These are phyloP conservation scores for Anaeromyces robustus DNA, from an alignment of 192 early-diverging fungal genomes.

Conservation along the genomic window DNA sequence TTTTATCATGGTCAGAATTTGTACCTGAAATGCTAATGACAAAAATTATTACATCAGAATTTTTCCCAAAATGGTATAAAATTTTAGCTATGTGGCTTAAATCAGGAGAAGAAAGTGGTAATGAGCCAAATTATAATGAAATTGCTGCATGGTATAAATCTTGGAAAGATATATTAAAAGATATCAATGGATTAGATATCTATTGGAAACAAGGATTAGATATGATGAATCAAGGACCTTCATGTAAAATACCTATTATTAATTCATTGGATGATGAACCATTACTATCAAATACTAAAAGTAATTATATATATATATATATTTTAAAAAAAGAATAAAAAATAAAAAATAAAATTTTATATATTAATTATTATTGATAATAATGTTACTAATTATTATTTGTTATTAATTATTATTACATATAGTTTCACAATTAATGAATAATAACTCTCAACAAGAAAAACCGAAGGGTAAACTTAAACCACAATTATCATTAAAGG, in stretches of 20 bases:
- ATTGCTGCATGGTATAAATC: constrained; percentile 50
- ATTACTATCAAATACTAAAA: not conserved
- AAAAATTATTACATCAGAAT: constrained; percentile 52
- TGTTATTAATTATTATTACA: too few species aligned
- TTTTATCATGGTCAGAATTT: constrained; percentile 45
- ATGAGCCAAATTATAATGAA: constrained; percentile 33
- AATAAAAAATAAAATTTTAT: too few species aligned
- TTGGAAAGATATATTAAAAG: constrained; percentile 41
- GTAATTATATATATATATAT: not conserved
- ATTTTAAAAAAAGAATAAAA: too few species aligned
- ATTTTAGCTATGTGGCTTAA: constrained; percentile 54
- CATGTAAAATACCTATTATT: not conserved
- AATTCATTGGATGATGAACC: not conserved
- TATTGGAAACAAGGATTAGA: constrained; percentile 52
- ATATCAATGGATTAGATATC: constrained; percentile 18
- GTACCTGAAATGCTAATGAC: constrained; percentile 29
- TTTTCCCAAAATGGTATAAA: constrained; percentile 65
- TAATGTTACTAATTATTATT: too few species aligned
- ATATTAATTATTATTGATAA: too few species aligned
- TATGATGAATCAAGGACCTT: constrained; percentile 36
- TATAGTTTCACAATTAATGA: not conserved
- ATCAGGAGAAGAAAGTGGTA: constrained; percentile 7
- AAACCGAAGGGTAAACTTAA: not conserved
- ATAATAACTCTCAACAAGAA: not conserved
- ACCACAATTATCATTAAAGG: not conserved